Evolutionary conservation across 1,284 basidiomycete species (phyloP).

Genomic region (Ganoderma multipileum): DNA sequence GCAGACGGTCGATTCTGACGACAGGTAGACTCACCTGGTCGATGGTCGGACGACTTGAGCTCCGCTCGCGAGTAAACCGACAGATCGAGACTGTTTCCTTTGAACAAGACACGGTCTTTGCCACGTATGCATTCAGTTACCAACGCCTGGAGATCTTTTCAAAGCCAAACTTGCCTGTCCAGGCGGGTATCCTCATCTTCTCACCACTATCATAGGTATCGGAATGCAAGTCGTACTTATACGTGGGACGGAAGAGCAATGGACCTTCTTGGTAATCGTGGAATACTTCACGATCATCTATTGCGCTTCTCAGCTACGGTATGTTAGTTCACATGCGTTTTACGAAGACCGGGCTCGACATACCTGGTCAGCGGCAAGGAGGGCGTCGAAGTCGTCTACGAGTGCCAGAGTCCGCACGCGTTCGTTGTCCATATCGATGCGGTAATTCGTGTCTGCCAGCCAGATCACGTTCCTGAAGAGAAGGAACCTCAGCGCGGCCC

Average conservation of each 20-base stretch:
- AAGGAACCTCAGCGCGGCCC: slow-evolving; percentile 2
- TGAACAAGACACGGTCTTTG: slow-evolving; percentile 90
- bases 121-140: neutral
- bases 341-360: neutral
- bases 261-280: slow-evolving; percentile 89
- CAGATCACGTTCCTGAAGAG: slow-evolving; percentile 84
- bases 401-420: slow-evolving; percentile 73
- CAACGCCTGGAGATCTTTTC: neutral
- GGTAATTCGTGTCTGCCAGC: slow-evolving; percentile 96
- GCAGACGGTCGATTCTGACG: too few species aligned
- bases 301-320: slow-evolving; percentile 70
- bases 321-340: neutral
- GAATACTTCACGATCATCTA: slow-evolving; percentile 79
- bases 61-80: slow-evolving; percentile 79
- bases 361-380: slow-evolving; percentile 89
- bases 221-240: slow-evolving; percentile 85
- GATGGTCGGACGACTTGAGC: slow-evolving; percentile 90
- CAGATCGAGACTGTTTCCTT: slow-evolving; percentile 72
- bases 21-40: slow-evolving; percentile 68
- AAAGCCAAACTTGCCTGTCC: slow-evolving; percentile 76
- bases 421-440: slow-evolving; percentile 87
- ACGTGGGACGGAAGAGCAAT: slow-evolving; percentile 88
- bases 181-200: slow-evolving; percentile 95
- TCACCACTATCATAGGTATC: slow-evolving; percentile 95
- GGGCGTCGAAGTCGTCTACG: slow-evolving; percentile 70